Evolutionary conservation across 2,329 filamentous ascomycete species (phyloP).

Genomic region (Aspergillus fijiensis): DNA sequence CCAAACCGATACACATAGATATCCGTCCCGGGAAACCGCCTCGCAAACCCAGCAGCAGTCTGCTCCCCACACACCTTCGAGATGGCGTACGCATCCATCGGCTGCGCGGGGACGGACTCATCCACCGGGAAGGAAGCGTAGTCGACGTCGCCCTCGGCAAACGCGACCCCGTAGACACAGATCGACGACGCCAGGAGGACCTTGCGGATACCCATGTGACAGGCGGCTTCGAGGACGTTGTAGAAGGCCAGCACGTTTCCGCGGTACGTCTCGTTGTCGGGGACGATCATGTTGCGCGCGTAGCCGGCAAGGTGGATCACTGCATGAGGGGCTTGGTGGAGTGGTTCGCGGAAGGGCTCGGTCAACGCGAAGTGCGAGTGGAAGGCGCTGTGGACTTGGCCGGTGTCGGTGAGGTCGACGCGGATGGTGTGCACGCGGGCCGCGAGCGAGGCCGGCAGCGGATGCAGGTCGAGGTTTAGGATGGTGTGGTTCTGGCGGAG

Average conservation of each 20-base stretch:
- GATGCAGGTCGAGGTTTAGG: conserved; percentile 56
- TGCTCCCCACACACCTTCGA: conserved; percentile 61
- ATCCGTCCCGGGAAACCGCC: conserved; percentile 52
- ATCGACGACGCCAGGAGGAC: conserved; percentile 61
- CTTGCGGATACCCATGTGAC: conserved; percentile 61
- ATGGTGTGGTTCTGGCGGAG: conserved; percentile 52
- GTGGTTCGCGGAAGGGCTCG: conserved; percentile 35
- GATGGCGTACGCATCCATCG: conserved; percentile 62
- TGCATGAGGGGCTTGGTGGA: conserved; percentile 53
- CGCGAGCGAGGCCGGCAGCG: conserved; percentile 37
- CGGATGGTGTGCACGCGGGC: conserved; percentile 55
- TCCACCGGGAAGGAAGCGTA: conserved; percentile 60
- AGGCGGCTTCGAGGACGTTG: conserved; percentile 64
- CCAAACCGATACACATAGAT: conserved; percentile 62
- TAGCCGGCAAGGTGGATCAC: conserved; percentile 64
- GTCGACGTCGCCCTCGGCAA: conserved; percentile 58
- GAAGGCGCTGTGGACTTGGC: conserved; percentile 58
- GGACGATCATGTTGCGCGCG: conserved; percentile 61
- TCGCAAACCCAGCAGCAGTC: conserved; percentile 57
- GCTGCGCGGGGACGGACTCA: conserved; percentile 59
- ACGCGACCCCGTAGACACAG: conserved; percentile 63
- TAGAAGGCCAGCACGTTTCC: conserved; percentile 58
- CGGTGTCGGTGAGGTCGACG: conserved; percentile 55
- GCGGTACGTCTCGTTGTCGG: conserved; percentile 60
- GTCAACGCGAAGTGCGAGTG: conserved; percentile 57